These are phyloP conservation scores for button mushroom (Agaricus bisporus) DNA, from an alignment of 768 basidiomycete species.

Conservation along the genomic window DNA sequence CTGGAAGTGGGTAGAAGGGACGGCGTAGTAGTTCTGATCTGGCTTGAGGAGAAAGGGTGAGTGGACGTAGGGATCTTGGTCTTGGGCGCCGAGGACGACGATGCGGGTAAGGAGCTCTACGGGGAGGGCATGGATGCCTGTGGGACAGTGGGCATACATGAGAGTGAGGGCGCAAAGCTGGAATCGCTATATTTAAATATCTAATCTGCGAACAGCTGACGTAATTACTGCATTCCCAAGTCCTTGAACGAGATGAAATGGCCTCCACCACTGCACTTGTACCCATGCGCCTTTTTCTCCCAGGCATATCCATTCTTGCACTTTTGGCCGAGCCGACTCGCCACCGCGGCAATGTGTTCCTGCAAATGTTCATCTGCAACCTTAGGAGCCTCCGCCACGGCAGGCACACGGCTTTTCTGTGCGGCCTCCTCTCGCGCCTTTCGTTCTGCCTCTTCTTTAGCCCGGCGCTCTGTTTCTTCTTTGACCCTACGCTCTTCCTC, in stretches of 20 bases:
- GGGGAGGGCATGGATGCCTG: constrained; percentile 41
- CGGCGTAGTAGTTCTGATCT: constrained; percentile 32
- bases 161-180: not conserved
- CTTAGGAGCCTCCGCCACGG: not conserved
- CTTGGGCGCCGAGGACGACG: constrained; percentile 45
- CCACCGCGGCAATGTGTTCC: constrained; percentile 2
- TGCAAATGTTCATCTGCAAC: constrained; percentile 7
- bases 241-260: constrained; percentile 11
- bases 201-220: constrained; percentile 4
- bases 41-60: constrained; percentile 48
- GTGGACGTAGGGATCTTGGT: constrained; percentile 35
- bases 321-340: constrained; percentile 4
- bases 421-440: no score
- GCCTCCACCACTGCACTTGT: constrained; percentile 7
- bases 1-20: constrained; percentile 43
- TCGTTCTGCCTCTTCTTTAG: no score
- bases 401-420: not conserved
- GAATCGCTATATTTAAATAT: not conserved
- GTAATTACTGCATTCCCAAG: constrained; percentile 9
- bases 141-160: constrained; percentile 18
- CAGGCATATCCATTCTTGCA: constrained; percentile 10
- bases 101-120: constrained; percentile 55
- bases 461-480: no score
- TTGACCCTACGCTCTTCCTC: not conserved
- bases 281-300: constrained; percentile 9